A percentile compares a stretch with the other conserved stretches of the same genome.
phyloP scores from a whole-genome alignment of 495 filamentous ascomycete species.

The Aspergillus diversus region DNA sequence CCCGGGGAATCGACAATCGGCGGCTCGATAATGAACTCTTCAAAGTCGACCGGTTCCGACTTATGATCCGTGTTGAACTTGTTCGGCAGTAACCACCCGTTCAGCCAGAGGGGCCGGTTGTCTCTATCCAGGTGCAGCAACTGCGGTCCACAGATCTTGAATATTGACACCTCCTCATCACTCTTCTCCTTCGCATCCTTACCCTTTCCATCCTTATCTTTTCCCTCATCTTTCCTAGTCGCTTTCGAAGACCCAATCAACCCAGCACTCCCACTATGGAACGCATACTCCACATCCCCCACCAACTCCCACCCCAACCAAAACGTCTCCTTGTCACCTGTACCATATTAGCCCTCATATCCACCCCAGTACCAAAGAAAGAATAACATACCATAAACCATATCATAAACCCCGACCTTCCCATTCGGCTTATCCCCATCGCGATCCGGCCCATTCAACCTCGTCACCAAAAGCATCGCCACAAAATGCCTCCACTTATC shows the following conservation, averaged over 20 bases:
- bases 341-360: too few species aligned
- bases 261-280: constrained; percentile 29
- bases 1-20: not conserved
- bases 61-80: constrained; percentile 23
- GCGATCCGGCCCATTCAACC: constrained; percentile 36
- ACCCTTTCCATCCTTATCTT: too few species aligned
- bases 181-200: not conserved
- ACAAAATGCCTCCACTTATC: constrained; percentile 34
- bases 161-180: not conserved
- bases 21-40: constrained; percentile 22
- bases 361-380: too few species aligned
- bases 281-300: constrained; percentile 30
- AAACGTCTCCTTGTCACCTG: constrained; percentile 36
- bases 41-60: constrained; percentile 17
- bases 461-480: constrained; percentile 29
- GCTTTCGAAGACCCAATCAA: constrained; percentile 15
- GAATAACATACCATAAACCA: constrained; percentile 30
- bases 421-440: constrained; percentile 20
- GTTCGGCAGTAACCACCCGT: constrained; percentile 34
- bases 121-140: constrained; percentile 31
- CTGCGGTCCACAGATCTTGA: constrained; percentile 32
- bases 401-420: constrained; percentile 29
- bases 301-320: constrained; percentile 34
- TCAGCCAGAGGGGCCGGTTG: constrained; percentile 36
- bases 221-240: not conserved